Evolutionary conservation across 2,329 filamentous ascomycete genomes (phyloP).

Genomic region (Neofusicoccum sp.): DNA sequence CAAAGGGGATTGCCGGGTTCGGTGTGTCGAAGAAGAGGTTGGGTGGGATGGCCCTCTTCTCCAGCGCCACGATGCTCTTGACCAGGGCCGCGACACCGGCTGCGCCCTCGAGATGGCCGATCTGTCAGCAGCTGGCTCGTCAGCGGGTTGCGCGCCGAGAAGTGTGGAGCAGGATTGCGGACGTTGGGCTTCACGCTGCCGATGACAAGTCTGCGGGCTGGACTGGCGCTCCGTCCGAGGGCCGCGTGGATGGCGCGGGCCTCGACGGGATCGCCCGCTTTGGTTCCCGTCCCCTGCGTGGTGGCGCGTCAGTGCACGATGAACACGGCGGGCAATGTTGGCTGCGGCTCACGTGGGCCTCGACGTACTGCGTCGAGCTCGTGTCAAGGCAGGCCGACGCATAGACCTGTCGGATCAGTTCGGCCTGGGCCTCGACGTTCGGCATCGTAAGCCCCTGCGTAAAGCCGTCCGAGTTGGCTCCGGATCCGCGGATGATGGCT

Average conservation of each 20-base stretch:
- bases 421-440: constrained; percentile 48
- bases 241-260: constrained; percentile 25
- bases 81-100: constrained; percentile 33
- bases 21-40: constrained; percentile 33
- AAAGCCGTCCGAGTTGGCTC: constrained; percentile 53
- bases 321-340: too few species aligned
- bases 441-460: constrained; percentile 53
- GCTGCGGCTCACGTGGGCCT: too few species aligned
- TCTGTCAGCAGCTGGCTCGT: too few species aligned
- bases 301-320: too few species aligned
- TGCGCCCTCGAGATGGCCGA: constrained; percentile 39
- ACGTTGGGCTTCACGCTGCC: too few species aligned
- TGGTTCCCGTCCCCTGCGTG: constrained; percentile 62
- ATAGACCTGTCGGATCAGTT: constrained; percentile 37
- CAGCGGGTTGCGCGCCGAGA: too few species aligned
- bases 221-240: too few species aligned
- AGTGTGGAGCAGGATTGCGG: too few species aligned
- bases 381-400: constrained; percentile 31
- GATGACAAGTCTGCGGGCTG: too few species aligned
- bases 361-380: constrained; percentile 20
- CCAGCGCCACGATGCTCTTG: constrained; percentile 37
- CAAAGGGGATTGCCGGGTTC: constrained; percentile 28
- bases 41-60: constrained; percentile 32
- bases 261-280: constrained; percentile 45
- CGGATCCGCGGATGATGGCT: constrained; percentile 42